Base-by-base conservation (phyloP, 1,284 basidiomycete genomes). In the Chiua sp. region DNA sequence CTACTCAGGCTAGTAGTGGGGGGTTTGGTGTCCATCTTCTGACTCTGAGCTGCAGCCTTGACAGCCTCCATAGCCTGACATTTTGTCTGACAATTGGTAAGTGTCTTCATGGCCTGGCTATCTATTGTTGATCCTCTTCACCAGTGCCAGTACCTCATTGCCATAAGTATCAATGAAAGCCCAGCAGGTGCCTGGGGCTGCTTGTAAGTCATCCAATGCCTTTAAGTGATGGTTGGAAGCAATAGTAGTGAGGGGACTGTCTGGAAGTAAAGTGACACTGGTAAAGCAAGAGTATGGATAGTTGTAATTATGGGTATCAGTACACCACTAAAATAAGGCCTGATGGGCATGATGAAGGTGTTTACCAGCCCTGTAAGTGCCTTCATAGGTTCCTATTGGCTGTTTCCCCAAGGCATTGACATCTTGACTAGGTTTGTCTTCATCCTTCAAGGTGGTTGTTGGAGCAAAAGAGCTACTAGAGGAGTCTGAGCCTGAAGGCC, bases 311-410 rank as follows among this genome's bases (percentile, higher is more conserved):
- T 13, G 5, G 16, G 23, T 49, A 4, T 56, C 8, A 20, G 28
- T n/a, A 16, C n/a, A 28, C 62, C 60, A 63, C 15, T 53, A 22
- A 28, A 57, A 51, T 16, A 63, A 18, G 1, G 37, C 62, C 23
- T 46, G 48, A 20, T 11, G n/a, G n/a, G 57, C 59, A 28, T 8
- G 11, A 4, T 55, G 47, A 15, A 62, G 55, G 22, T 60, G 59
- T 49, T 60, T 12, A 0, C 55, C 32, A 53, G 51, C 42, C 8
- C 55, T 23, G n/a, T 18, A 7, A 47, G 44, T 33, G 0, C 35
- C 47, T 32, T 46, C 23, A n/a, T 3, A 20, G 7, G 37, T 16
- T 13, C 13, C 58, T 30, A 55, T 53, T 33, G 52, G 37, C 20
- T 20, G 10, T 37, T 59, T 59, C n/a, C 51, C 57, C 22, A 16